Conservation (phyloP, 2,329 filamentous ascomycete genomes). For the Fonsecaea pugnacius region DNA sequence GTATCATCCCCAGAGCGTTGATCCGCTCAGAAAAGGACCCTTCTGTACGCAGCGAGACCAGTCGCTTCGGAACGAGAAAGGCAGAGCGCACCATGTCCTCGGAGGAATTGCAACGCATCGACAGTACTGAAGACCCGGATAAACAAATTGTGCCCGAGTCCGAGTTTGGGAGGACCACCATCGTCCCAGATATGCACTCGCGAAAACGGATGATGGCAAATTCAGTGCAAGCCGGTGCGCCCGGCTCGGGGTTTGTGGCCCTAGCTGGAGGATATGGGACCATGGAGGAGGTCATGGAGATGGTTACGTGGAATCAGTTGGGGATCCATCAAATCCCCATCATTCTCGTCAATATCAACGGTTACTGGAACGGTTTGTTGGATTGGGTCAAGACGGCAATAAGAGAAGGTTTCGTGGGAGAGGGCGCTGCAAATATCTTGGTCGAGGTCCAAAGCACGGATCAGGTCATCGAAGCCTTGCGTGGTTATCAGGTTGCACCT, state of each 20-base stretch:
- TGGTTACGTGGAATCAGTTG: slow-evolving; percentile 92
- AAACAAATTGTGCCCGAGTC: slow-evolving; percentile 43
- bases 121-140: slow-evolving; percentile 37
- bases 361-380: slow-evolving; percentile 88
- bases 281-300: slow-evolving; percentile 93
- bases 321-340: slow-evolving; percentile 85
- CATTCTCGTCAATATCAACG: slow-evolving; percentile 81
- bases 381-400: slow-evolving; percentile 79
- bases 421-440: slow-evolving; percentile 74
- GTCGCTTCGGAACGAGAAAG: slow-evolving; percentile 39
- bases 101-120: slow-evolving; percentile 45
- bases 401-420: slow-evolving; percentile 74
- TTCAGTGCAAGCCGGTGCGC: slow-evolving; percentile 79
- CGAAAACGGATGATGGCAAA: slow-evolving; percentile 92
- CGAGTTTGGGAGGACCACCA: slow-evolving; percentile 78
- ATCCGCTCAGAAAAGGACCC: slow-evolving; percentile 68
- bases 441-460: slow-evolving; percentile 74
- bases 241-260: slow-evolving; percentile 86
- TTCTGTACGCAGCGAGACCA: slow-evolving; percentile 24
- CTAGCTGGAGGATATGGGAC: slow-evolving; percentile 91
- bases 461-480: slow-evolving; percentile 72
- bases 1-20: slow-evolving; percentile 87
- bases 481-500: slow-evolving; percentile 74
- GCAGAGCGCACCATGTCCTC: slow-evolving; percentile 65
- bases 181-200: slow-evolving; percentile 95